Evolutionary conservation across 805 yeast genomes (phyloP).

Genomic region (Candida patagonica): DNA sequence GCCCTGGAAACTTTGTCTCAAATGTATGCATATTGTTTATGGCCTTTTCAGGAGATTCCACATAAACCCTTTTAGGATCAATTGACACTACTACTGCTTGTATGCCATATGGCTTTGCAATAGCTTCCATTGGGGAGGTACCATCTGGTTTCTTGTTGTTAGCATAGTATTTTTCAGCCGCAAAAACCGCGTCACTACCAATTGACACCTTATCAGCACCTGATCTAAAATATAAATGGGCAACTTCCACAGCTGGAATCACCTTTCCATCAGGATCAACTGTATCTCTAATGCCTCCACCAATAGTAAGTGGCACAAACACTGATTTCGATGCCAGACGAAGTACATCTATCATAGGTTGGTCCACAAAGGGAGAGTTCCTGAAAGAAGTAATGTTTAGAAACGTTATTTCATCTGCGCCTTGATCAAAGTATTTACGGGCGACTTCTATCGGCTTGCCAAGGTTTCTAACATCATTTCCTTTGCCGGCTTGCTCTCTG

Average conservation of each 20-base stretch:
- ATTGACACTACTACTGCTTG: slow-evolving; percentile 98
- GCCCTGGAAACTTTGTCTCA: slow-evolving; percentile 60
- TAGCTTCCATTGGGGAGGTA: slow-evolving; percentile 82
- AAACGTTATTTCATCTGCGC: slow-evolving; percentile 96
- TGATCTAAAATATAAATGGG: slow-evolving; percentile 81
- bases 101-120: slow-evolving; percentile 83
- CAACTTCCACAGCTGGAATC: slow-evolving; percentile 83
- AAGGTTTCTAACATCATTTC: slow-evolving; percentile 69
- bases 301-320: slow-evolving; percentile 95
- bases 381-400: slow-evolving; percentile 92
- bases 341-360: slow-evolving; percentile 92
- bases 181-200: slow-evolving; percentile 93
- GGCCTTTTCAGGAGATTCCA: slow-evolving; percentile 50
- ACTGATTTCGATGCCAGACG: slow-evolving; percentile 76
- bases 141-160: slow-evolving; percentile 56
- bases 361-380: slow-evolving; percentile 83
- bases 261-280: slow-evolving; percentile 67
- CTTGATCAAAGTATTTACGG: slow-evolving; percentile 79
- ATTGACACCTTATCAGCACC: slow-evolving; percentile 98
- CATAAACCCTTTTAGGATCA: slow-evolving; percentile 89
- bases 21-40: slow-evolving; percentile 45
- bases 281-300: slow-evolving; percentile 94
- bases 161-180: slow-evolving; percentile 74
- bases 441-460: slow-evolving; percentile 97
- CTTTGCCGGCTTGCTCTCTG: slow-evolving; percentile 46